Evolutionary conservation across 2,329 filamentous ascomycete species (phyloP).

Genomic region (Xylaria sp.): DNA sequence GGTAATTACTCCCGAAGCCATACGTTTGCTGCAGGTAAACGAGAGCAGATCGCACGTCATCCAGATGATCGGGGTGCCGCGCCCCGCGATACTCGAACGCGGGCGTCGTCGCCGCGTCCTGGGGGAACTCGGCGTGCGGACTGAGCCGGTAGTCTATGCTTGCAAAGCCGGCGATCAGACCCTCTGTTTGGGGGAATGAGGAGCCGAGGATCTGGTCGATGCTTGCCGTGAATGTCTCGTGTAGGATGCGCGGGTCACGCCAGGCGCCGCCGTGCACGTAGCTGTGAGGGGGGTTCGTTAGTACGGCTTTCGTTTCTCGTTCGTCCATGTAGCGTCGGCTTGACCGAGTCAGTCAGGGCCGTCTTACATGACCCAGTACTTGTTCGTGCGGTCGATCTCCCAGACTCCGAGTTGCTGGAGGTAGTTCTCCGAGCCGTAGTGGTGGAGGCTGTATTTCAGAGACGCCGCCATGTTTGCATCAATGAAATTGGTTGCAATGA

Average conservation of each 20-base stretch:
- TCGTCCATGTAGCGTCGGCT: background rate
- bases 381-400: slow-evolving; percentile 28
- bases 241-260: slow-evolving; percentile 51
- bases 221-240: slow-evolving; percentile 41
- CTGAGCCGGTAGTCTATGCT: slow-evolving; percentile 62
- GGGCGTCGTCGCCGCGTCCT: slow-evolving; percentile 37
- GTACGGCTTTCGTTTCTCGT: background rate
- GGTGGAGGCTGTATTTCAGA: slow-evolving; percentile 27
- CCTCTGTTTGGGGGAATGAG: background rate
- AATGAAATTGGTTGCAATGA: too few relatives aligned
- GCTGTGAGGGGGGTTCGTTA: slow-evolving; percentile 23
- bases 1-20: slow-evolving; percentile 41
- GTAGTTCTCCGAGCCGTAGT: slow-evolving; percentile 31
- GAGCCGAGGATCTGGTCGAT: slow-evolving; percentile 38
- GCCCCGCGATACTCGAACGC: slow-evolving; percentile 38
- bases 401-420: slow-evolving; percentile 46
- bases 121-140: slow-evolving; percentile 43
- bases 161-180: slow-evolving; percentile 52
- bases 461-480: slow-evolving; percentile 25
- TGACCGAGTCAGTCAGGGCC: background rate
- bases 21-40: slow-evolving; percentile 43
- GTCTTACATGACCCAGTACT: slow-evolving; percentile 32
- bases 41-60: slow-evolving; percentile 51
- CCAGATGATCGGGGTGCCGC: slow-evolving; percentile 55
- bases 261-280: slow-evolving; percentile 61